phyloP scores from a whole-genome alignment of 179 eudicot genomes.

The Corrigiola litoralis region DNA sequence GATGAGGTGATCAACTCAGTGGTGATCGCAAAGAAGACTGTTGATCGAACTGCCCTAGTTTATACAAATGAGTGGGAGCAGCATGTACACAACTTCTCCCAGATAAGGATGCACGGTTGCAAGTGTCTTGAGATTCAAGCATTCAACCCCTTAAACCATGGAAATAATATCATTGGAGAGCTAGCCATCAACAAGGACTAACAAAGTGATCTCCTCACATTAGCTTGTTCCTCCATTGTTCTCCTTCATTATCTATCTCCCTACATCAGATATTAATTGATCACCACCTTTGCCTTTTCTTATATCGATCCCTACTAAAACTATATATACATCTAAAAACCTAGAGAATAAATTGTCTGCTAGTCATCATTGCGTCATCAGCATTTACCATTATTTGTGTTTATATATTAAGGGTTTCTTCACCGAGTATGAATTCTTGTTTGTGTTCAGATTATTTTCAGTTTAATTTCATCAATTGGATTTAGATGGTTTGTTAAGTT shows the following conservation, averaged over 20 bases:
- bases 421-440: too few relatives aligned
- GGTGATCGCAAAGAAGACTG: conserved; percentile 40
- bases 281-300: background rate
- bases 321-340: too few relatives aligned
- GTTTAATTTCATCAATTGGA: too few relatives aligned
- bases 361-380: too few relatives aligned
- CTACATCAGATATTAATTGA: background rate
- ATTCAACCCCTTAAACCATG: conserved; percentile 46
- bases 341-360: too few relatives aligned
- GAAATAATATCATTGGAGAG: conserved; percentile 52
- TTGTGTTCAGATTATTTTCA: too few relatives aligned
- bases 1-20: conserved; percentile 80
- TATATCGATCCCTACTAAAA: too few relatives aligned
- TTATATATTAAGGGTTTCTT: too few relatives aligned
- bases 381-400: too few relatives aligned
- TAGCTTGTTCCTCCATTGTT: background rate
- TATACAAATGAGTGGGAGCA: conserved; percentile 31
- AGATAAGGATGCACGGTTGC: conserved; percentile 43
- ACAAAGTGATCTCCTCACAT: background rate
- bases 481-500: too few relatives aligned
- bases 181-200: conserved; percentile 41
- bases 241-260: background rate
- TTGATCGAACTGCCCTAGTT: conserved; percentile 8
- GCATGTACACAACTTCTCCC: conserved; percentile 28
- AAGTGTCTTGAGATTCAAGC: conserved; percentile 53